phyloP scores from a whole-genome alignment of 352 stramenopile genomes.

The Pilasporangium apinafurcum region DNA sequence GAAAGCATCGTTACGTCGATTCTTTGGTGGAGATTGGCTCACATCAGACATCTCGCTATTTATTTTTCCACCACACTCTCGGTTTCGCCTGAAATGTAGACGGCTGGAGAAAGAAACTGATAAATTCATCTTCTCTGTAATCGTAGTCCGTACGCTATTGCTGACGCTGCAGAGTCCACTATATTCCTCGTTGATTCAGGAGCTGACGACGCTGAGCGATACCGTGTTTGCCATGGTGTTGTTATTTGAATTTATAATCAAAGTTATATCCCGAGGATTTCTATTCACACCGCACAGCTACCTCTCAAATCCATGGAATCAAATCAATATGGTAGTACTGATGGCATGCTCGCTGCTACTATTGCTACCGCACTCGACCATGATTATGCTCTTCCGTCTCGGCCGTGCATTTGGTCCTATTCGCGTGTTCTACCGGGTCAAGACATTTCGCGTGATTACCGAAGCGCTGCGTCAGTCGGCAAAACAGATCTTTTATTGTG shows the following conservation, averaged over 20 bases:
- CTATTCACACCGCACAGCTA: conserved; percentile 78
- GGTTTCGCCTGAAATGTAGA: conserved; percentile 58
- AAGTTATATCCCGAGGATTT: conserved; percentile 74
- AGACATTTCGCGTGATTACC: conserved; percentile 82
- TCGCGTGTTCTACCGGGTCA: conserved; percentile 81
- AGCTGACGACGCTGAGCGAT: conserved; percentile 71
- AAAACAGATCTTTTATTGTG: conserved; percentile 74
- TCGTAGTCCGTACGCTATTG: conserved; percentile 70
- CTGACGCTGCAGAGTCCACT: conserved; percentile 71
- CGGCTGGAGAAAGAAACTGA: conserved; percentile 76
- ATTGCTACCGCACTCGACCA: conserved; percentile 65
- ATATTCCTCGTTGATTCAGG: conserved; percentile 73
- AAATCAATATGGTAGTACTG: conserved; percentile 79
- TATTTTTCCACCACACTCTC: conserved; percentile 62
- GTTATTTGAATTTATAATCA: conserved; percentile 80
- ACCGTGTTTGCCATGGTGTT: conserved; percentile 66
- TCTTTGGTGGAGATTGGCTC: conserved; percentile 66
- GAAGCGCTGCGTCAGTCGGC: conserved; percentile 71
- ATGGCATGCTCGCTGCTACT: conserved; percentile 70
- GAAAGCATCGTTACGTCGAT: conserved; percentile 21
- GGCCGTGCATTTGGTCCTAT: conserved; percentile 76
- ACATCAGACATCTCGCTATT: conserved; percentile 77
- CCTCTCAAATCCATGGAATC: conserved; percentile 77
- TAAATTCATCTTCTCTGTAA: conserved; percentile 79
- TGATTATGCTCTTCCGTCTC: conserved; percentile 69